phyloP scores from a whole-genome alignment of 164 flowering plant genomes.

The Vitis rotundifolia region DNA sequence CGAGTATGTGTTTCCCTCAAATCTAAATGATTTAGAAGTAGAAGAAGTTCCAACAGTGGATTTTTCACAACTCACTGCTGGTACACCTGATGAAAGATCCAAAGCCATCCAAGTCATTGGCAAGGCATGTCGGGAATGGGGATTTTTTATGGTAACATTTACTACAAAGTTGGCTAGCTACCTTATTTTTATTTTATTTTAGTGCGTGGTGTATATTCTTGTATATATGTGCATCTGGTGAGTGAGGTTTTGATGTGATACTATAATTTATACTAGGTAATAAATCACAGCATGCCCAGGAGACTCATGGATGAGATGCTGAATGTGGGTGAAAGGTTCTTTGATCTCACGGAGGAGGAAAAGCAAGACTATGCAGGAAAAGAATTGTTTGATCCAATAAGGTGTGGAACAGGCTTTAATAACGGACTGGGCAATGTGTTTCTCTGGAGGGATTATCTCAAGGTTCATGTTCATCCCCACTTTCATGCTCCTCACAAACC shows the following conservation, averaged over 20 bases:
- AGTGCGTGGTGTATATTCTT: too few species aligned
- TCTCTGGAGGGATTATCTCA: constrained; percentile 36
- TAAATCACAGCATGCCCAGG: constrained; percentile 24
- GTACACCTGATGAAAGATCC: constrained; percentile 37
- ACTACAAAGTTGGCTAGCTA: too few species aligned
- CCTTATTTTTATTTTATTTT: background rate
- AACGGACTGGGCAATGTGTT: background rate
- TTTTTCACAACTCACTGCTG: constrained; percentile 29
- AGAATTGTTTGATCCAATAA: constrained; percentile 24
- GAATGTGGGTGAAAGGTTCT: constrained; percentile 5
- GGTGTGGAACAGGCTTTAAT: constrained; percentile 29
- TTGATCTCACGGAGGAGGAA: constrained; percentile 20
- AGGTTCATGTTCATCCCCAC: constrained; percentile 25
- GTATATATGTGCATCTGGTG: too few species aligned
- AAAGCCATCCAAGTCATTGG: constrained; percentile 33
- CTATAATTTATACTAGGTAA: constrained; percentile 7
- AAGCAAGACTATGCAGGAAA: constrained; percentile 24
- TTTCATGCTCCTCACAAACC: constrained; percentile 26
- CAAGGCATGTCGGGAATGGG: constrained; percentile 58
- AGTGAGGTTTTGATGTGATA: background rate
- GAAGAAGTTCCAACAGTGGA: constrained; percentile 30
- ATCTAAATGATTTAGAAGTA: background rate
- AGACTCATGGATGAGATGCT: constrained; percentile 16
- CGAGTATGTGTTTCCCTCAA: background rate
- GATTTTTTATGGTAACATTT: constrained; percentile 53